Percentiles rank a stretch among this genome's conserved stretches.
Evolutionary conservation across 202 grass and related monocot genomes (phyloP).

Genomic region (Saccharum hybrid): DNA sequence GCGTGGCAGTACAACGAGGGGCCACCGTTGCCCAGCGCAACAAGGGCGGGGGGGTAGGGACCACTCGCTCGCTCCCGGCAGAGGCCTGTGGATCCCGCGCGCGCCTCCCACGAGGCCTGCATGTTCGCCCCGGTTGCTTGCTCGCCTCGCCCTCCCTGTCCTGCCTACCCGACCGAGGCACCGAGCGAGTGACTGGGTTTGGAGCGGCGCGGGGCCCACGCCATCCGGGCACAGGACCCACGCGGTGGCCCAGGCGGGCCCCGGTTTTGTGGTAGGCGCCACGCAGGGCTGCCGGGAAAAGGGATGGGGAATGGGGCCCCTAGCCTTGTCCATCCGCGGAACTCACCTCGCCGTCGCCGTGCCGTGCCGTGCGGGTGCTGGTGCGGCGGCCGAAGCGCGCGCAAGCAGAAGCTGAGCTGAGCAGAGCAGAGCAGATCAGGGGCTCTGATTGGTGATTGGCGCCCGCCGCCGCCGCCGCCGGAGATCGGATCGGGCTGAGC

Average conservation of each 20-base stretch:
- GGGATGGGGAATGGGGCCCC: not conserved
- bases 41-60: not conserved
- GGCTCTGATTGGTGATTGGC: not conserved
- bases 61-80: not conserved
- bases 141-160: not conserved
- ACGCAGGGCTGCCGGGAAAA: constrained; percentile 22
- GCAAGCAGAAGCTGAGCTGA: not conserved
- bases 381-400: not conserved
- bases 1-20: too few relatives aligned
- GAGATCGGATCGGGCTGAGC: not conserved
- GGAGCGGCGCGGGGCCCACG: not conserved
- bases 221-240: not conserved
- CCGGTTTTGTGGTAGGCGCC: constrained; percentile 24
- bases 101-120: constrained; percentile 48
- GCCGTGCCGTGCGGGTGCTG: not conserved
- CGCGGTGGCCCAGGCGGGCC: not conserved
- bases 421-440: not conserved
- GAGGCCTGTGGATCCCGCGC: not conserved
- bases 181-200: not conserved
- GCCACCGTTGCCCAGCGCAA: not conserved
- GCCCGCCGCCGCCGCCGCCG: not conserved
- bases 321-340: not conserved
- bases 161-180: not conserved
- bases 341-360: not conserved
- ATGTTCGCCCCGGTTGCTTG: constrained; percentile 41